Percentiles rank a stretch among this genome's conserved stretches.
Conservation (phyloP, 1,139 yeast species). For the Debaryomyces udenii region DNA sequence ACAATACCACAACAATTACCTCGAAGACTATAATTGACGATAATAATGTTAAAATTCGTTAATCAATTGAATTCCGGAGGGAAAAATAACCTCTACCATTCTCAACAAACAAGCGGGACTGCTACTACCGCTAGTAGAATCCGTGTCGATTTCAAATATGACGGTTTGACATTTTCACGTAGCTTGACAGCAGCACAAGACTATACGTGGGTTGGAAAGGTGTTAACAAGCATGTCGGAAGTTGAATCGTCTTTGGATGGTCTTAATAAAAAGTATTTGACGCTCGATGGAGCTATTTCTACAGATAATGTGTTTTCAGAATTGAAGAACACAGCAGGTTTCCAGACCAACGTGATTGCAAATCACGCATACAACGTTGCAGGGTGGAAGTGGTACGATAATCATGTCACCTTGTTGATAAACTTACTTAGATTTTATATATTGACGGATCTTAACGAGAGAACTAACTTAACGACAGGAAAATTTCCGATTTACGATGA, state of each 20-base stretch:
- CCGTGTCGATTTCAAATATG: constrained; percentile 3
- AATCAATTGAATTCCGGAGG: constrained; percentile 1
- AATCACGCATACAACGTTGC: constrained; percentile 2
- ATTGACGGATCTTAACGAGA: constrained; percentile 2
- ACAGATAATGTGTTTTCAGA: constrained; percentile 1
- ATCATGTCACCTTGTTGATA: background rate
- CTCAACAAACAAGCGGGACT: constrained; percentile 5
- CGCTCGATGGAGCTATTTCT: constrained; percentile 1
- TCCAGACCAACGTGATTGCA: constrained; percentile 2
- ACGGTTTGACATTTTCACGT: background rate
- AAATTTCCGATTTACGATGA: constrained; percentile 7
- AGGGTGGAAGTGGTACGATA: constrained; percentile 2
- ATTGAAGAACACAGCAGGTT: constrained; percentile 4
- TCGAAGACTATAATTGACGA: too few species aligned
- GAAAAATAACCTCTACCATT: background rate
- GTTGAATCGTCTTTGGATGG: constrained; percentile 5
- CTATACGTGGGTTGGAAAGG: constrained; percentile 3
- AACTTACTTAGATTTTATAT: constrained; percentile 1
- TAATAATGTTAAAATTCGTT: constrained; percentile 2
- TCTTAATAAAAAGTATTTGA: constrained; percentile 3
- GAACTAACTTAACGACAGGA: background rate
- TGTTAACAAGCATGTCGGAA: constrained; percentile 2
- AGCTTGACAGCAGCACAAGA: constrained; percentile 1
- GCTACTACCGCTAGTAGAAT: background rate
- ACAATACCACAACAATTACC: too few species aligned